A percentile compares a stretch with the other conserved stretches of the same genome.
Conservation (phyloP, 2,329 filamentous ascomycete species). For the Xylariaceae sp. region DNA sequence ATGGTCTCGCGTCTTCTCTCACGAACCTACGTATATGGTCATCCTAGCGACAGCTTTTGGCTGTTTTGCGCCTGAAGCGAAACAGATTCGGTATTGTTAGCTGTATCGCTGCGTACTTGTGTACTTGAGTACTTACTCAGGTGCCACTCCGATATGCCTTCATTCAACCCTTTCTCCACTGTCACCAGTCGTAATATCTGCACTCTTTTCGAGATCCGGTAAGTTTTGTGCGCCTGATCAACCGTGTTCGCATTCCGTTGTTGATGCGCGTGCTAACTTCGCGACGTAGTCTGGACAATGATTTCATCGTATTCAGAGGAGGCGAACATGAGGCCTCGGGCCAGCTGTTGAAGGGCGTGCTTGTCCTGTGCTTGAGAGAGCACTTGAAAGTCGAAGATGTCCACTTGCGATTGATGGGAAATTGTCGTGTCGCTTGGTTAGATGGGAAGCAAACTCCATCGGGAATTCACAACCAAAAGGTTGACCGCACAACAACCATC, state of each 20-base stretch:
- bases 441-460: conserved; percentile 41
- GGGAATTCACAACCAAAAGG: conserved; percentile 53
- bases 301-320: conserved; percentile 76
- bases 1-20: too few relatives aligned
- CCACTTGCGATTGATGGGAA: conserved; percentile 66
- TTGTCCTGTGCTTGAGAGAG: conserved; percentile 69
- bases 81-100: too few relatives aligned
- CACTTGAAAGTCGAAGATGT: conserved; percentile 69
- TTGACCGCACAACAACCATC: conserved; percentile 56
- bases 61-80: too few relatives aligned
- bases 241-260: not conserved
- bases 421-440: conserved; percentile 63
- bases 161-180: conserved; percentile 52
- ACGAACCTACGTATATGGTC: too few relatives aligned
- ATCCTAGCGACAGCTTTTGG: too few relatives aligned
- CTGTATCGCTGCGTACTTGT: too few relatives aligned
- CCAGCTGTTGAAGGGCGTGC: conserved; percentile 66
- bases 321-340: conserved; percentile 70
- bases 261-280: conserved; percentile 2
- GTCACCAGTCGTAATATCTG: conserved; percentile 47
- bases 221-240: conserved; percentile 22
- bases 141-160: conserved; percentile 40
- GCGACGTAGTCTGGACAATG: conserved; percentile 62
- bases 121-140: too few relatives aligned
- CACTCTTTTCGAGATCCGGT: conserved; percentile 57